Conservation (phyloP, 2,329 filamentous ascomycete genomes). For the Pyrenochaeta sp. region DNA sequence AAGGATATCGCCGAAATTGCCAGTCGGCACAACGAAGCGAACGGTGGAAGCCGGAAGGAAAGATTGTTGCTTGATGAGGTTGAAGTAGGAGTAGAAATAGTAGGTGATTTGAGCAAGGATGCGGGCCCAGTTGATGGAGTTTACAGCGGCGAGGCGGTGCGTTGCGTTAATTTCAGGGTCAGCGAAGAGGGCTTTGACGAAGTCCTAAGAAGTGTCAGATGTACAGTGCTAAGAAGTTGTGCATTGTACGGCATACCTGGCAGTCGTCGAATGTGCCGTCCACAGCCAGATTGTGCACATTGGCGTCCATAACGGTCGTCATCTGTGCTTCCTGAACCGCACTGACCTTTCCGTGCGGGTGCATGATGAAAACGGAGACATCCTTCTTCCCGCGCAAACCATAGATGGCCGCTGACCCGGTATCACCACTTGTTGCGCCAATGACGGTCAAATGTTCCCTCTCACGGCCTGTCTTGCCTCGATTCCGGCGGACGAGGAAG, state of each 20-base stretch:
- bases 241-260: slow-evolving; percentile 63
- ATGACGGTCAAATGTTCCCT: slow-evolving; percentile 53
- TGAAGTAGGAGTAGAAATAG: slow-evolving; percentile 96
- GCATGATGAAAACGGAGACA: slow-evolving; percentile 93
- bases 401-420: slow-evolving; percentile 94
- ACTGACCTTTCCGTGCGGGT: slow-evolving; percentile 88
- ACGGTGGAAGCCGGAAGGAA: slow-evolving; percentile 71
- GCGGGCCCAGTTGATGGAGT: slow-evolving; percentile 95
- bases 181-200: slow-evolving; percentile 90
- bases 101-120: slow-evolving; percentile 97
- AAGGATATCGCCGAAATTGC: slow-evolving; percentile 96
- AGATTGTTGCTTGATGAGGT: slow-evolving; percentile 68
- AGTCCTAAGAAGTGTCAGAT: slow-evolving; percentile 67
- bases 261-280: slow-evolving; percentile 96
- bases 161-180: slow-evolving; percentile 84
- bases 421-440: slow-evolving; percentile 61
- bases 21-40: slow-evolving; percentile 89
- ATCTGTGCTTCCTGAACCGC: slow-evolving; percentile 96
- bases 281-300: slow-evolving; percentile 92
- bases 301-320: slow-evolving; percentile 89
- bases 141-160: slow-evolving; percentile 89
- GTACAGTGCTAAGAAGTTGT: neutral
- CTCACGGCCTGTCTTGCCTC: slow-evolving; percentile 74
- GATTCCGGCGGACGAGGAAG: slow-evolving; percentile 78
- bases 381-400: slow-evolving; percentile 95